Percentiles rank a stretch among this genome's conserved stretches.
Conservation (phyloP, 306 rosid species). For the Boehmeria nivea region DNA sequence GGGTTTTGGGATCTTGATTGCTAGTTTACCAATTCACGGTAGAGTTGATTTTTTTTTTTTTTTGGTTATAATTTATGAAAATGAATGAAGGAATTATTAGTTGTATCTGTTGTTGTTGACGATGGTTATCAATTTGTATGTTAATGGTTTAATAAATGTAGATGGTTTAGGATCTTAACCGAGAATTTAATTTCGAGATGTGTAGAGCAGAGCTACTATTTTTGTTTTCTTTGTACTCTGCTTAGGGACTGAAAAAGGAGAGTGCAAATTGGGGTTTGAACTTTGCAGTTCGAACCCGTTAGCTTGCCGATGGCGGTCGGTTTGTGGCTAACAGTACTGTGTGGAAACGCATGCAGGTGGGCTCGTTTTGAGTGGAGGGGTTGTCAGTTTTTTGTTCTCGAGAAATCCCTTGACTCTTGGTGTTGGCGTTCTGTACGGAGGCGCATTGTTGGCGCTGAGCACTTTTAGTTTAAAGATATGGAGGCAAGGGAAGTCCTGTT, state of each 20-base stretch:
- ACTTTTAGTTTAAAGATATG: slow-evolving; percentile 83
- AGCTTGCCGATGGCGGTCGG: background rate
- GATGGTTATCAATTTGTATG: too few relatives aligned
- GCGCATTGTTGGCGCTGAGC: slow-evolving; percentile 82
- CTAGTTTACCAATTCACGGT: background rate
- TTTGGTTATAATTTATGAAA: background rate
- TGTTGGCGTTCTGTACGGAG: slow-evolving; percentile 66
- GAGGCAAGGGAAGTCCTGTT: slow-evolving; percentile 88
- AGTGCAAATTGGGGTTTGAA: background rate
- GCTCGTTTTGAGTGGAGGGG: slow-evolving; percentile 67
- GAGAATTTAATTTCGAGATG: too few relatives aligned
- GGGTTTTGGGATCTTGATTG: background rate
- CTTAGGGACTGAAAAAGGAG: background rate
- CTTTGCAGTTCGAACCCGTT: background rate
- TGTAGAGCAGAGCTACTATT: background rate
- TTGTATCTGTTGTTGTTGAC: too few relatives aligned
- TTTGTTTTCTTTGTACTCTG: background rate
- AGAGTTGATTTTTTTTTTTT: background rate
- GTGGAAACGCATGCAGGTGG: slow-evolving; percentile 42
- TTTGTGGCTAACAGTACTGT: too few relatives aligned
- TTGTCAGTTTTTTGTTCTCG: slow-evolving; percentile 59
- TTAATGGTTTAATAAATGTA: too few relatives aligned
- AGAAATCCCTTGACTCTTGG: slow-evolving; percentile 59
- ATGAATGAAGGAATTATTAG: too few relatives aligned
- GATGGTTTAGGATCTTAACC: background rate